A percentile compares a stretch with the other conserved stretches of the same genome.
Evolutionary conservation across 352 stramenopile species (phyloP).

Genomic region (Phytophthora idaei): DNA sequence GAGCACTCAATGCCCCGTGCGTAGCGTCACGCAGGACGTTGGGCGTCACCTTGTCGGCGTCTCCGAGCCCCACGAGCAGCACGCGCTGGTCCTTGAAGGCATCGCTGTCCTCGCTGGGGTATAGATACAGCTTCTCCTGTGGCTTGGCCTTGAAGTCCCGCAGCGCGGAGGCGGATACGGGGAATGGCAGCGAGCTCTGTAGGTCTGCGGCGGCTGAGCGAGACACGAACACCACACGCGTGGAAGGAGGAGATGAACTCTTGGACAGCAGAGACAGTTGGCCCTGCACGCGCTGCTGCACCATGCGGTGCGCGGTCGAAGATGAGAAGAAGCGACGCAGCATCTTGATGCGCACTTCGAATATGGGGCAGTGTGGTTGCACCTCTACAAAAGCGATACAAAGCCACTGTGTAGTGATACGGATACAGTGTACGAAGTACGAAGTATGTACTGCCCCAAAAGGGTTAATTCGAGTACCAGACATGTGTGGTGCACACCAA

Average conservation of each 20-base stretch:
- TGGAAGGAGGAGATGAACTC: conserved; percentile 25
- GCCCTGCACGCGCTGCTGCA: conserved; percentile 72
- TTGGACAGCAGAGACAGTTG: conserved; percentile 45
- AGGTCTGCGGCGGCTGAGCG: conserved; percentile 30
- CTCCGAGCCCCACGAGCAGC: conserved; percentile 79
- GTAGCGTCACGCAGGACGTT: conserved; percentile 69
- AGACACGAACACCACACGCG: conserved; percentile 67
- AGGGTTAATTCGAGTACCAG: no score
- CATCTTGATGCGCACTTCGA: conserved; percentile 13
- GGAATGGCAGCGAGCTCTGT: conserved; percentile 59
- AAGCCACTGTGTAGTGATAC: no score
- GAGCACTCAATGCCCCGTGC: conserved; percentile 56
- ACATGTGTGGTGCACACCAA: no score
- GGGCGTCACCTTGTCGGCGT: conserved; percentile 66
- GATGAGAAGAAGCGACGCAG: conserved; percentile 56
- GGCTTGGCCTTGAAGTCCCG: conserved; percentile 69
- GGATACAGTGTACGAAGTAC: no score
- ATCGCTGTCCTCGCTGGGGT: conserved; percentile 53
- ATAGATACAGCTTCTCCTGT: conserved; percentile 76
- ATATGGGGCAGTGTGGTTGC: conserved; percentile 5
- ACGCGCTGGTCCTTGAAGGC: conserved; percentile 52
- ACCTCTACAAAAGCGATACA: neutral
- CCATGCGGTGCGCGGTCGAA: conserved; percentile 50
- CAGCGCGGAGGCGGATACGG: conserved; percentile 65
- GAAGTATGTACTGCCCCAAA: no score